Base-by-base conservation (phyloP, 495 filamentous ascomycete genomes). In the Pyrenopolyporus hunteri region DNA sequence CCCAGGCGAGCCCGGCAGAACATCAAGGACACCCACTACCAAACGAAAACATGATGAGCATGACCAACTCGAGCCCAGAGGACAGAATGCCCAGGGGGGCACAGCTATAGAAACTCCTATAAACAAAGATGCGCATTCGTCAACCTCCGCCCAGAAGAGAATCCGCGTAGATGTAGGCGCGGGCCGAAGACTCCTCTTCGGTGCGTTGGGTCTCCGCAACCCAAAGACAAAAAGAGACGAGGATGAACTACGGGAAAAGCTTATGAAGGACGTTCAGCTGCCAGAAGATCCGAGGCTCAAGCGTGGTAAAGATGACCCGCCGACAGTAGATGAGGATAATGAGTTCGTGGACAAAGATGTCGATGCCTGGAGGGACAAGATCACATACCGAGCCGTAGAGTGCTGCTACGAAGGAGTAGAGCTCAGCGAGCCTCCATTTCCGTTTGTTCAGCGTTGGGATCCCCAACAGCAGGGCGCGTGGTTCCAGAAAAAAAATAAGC, bases 371-470 rank as follows among this genome's bases (percentile, higher is more conserved):
- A 83, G 83, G 58, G 69, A 84, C 6, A 93, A 87, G 68, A 87
- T 97, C 29, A 81, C 76, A 33, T 83, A 81, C 47, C 78, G 78
- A 43, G 93, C 92, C 39, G 87, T 92, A 8, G 94, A 98, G 70
- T 97, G 94, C 70, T 83, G 87, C 57, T 74, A 86, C 44, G 85
- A 92, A 17, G 85, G 84, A n/a, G 76, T 92, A 43, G 75, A 84
- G 52, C 78, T 97, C 26, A 91, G 83, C 51, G 81, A 87, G 16
- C 93, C 94, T 0, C 89, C 90, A 2, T 98, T 96, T 68, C 94
- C 94, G 0, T 98, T 98, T 63, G 76, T 87, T 9, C 91, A 96
- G 71, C 85, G 89, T 47, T 97, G 92, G 92, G 90, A 97, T 73
- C 77, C 82, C 2, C 87, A 90, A 48, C 89, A 93, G 54, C 77